Evolutionary conservation across 225 moss, liverwort and hornwort genomes (phyloP), one percentile per base, ranked within the genome.

Genomic region (Polytrichum commune): DNA sequence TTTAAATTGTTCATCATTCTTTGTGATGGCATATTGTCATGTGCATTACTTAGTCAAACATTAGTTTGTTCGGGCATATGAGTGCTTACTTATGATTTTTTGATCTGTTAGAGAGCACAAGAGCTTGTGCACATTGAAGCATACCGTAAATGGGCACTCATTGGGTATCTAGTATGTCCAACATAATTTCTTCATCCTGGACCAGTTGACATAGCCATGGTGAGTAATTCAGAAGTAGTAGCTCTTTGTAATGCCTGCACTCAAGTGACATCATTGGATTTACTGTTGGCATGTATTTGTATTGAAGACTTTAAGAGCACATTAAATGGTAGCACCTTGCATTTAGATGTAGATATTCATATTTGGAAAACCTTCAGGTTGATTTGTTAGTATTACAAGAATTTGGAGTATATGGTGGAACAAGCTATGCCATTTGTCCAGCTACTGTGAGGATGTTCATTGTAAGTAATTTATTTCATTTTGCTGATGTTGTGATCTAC

Each of bases 101-200:
- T 85, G 69, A 29, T 79, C 7, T 64, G 58, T 64, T 84, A 93
- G 93, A 91, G 98, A 79, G 95, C 98, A 60, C 98, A 98, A 80
- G 94, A 94, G 78, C 77, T 98, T 55, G 98, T 95, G 32, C 88
- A 98, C 76, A 87, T 95, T 68, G 95, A 98, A 70, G 77, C 87
- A 46, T 98, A 95, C 76, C 78, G 98, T 78, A 95, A 98, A 63
- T 98, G 98, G 98, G 91, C 87, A 74, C 89, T 98, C 33, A 85
- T 98, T 63, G 98, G 98, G 68, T 98, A 98, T 73, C 74, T 98
- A 62, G 98, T 98, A 69, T 98, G 98, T 66, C 98, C 98, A 1
- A 93, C 85, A 2, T 95, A 98, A 71, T 90, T 98, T 62, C 87
- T 98, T 38, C 88, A 93, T 46, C 88, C 91, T 66, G 92, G 95